Conservation (phyloP, 2,329 filamentous ascomycete genomes). For the Monosporascus sp. region DNA sequence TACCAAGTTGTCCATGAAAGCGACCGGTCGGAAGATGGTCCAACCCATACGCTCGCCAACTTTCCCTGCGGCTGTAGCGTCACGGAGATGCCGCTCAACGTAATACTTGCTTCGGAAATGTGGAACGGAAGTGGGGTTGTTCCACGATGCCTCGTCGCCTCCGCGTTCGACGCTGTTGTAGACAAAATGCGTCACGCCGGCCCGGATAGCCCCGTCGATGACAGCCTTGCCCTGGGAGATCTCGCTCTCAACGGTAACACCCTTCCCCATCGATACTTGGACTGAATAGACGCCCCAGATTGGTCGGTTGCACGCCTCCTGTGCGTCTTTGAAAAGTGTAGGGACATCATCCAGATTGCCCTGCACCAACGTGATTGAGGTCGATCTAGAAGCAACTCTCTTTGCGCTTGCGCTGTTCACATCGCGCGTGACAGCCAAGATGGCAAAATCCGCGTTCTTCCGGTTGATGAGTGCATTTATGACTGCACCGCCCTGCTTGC, state of each 20-base stretch:
- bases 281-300: constrained; percentile 61
- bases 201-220: constrained; percentile 50
- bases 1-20: constrained; percentile 54
- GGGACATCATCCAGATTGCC: constrained; percentile 50
- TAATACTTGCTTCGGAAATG: constrained; percentile 59
- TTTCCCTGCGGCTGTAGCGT: constrained; percentile 32
- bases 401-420: constrained; percentile 39
- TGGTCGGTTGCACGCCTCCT: constrained; percentile 16
- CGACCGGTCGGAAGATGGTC: constrained; percentile 57
- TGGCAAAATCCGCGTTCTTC: constrained; percentile 21
- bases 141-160: constrained; percentile 43
- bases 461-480: constrained; percentile 34
- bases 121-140: constrained; percentile 49
- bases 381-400: constrained; percentile 37
- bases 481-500: constrained; percentile 41
- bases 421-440: constrained; percentile 57
- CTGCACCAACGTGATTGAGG: constrained; percentile 35
- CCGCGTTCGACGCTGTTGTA: constrained; percentile 62
- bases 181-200: constrained; percentile 55
- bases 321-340: constrained; percentile 38
- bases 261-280: constrained; percentile 29
- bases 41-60: constrained; percentile 42
- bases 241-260: constrained; percentile 32
- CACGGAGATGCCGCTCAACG: constrained; percentile 57
- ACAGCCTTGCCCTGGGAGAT: constrained; percentile 50